phyloP scores from a whole-genome alignment of 2,329 filamentous ascomycete genomes.

The Nannizzia gypsea region DNA sequence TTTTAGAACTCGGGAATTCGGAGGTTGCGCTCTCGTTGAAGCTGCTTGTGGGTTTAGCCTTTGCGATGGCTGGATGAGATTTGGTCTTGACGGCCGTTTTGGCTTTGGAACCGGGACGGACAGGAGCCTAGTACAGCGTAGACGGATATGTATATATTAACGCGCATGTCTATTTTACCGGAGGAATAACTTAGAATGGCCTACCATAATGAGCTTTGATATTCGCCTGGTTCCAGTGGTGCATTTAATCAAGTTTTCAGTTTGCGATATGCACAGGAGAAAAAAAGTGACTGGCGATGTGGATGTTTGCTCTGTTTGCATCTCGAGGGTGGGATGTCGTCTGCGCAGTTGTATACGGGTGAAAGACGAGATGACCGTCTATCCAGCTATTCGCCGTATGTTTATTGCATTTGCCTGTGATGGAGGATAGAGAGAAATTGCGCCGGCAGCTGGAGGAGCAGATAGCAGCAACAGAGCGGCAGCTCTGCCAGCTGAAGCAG shows the following conservation, averaged over 20 bases:
- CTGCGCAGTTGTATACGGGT: background rate
- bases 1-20: conserved; percentile 60
- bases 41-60: conserved; percentile 13
- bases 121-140: conserved; percentile 19
- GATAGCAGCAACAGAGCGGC: conserved; percentile 27
- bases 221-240: no score
- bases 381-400: no score
- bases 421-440: conserved; percentile 5
- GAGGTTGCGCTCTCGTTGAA: conserved; percentile 14
- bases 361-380: background rate
- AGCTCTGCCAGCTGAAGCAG: conserved; percentile 25
- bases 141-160: conserved; percentile 1
- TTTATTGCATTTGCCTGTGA: background rate
- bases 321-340: background rate
- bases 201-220: conserved; percentile 7
- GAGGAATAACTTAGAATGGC: background rate
- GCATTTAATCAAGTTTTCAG: no score
- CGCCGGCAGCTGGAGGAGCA: conserved; percentile 16
- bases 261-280: no score
- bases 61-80: conserved; percentile 9
- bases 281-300: background rate
- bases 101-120: conserved; percentile 16
- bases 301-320: conserved; percentile 5
- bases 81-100: conserved; percentile 14
- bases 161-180: background rate